Percentiles rank a stretch among this genome's conserved stretches.
phyloP scores from a whole-genome alignment of 306 rosid genomes.

The Inga oerstediana region DNA sequence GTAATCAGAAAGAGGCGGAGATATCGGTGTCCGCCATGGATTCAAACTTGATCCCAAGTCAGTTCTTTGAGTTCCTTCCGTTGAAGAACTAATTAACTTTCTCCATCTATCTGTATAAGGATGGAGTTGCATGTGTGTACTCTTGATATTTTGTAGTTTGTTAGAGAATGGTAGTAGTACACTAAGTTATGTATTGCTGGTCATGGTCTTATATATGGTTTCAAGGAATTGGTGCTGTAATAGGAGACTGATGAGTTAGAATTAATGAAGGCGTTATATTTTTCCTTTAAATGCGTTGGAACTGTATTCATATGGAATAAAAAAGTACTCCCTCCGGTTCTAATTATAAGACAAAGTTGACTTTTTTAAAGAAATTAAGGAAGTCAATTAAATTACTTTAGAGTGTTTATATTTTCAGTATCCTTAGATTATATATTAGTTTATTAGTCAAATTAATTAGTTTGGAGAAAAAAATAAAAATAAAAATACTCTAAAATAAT shows the following conservation, averaged over 20 bases:
- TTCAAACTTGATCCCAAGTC: conserved; percentile 44
- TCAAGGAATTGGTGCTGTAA: conserved; percentile 50
- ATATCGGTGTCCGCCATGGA: conserved; percentile 50
- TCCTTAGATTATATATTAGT: no score
- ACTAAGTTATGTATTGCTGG: conserved; percentile 20
- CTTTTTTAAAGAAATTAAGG: no score
- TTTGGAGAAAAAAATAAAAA: no score
- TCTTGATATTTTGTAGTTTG: conserved; percentile 32
- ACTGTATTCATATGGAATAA: conserved; percentile 60
- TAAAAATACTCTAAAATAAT: no score
- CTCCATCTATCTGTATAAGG: conserved; percentile 15
- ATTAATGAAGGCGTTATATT: conserved; percentile 37
- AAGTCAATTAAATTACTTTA: no score
- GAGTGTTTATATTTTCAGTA: no score
- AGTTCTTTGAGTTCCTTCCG: conserved; percentile 81
- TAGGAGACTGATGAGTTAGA: conserved; percentile 38
- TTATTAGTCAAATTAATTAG: no score
- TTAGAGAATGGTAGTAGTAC: conserved; percentile 36
- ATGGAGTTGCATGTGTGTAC: background rate
- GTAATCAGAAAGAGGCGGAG: conserved; percentile 50
- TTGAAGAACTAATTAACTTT: conserved; percentile 49
- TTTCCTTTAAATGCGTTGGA: conserved; percentile 70
- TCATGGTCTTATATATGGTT: conserved; percentile 40
- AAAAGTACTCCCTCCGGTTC: no score
- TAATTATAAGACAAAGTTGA: no score